A percentile compares a stretch with the other conserved stretches of the same genome.
These are phyloP conservation scores for Alternaria rosae DNA, from an alignment of 2,329 filamentous ascomycete genomes.

Conservation along the genomic window DNA sequence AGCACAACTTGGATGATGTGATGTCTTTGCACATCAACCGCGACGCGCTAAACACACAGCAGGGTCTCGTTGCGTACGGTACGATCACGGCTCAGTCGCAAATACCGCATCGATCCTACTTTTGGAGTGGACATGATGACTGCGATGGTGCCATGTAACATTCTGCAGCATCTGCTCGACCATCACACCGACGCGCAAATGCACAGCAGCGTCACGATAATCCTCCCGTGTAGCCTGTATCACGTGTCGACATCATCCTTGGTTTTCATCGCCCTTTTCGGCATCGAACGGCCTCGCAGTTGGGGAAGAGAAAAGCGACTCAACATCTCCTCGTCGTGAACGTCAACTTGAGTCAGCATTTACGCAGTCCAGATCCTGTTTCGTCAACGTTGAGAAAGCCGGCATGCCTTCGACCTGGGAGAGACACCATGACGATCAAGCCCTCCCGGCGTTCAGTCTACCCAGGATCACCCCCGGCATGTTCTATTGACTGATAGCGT, in stretches of 20 bases:
- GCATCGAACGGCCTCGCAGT: background rate
- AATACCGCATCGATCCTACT: background rate
- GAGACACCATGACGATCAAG: background rate
- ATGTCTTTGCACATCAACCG: conserved; percentile 1
- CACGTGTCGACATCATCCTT: background rate
- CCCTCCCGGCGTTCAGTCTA: conserved; percentile 1
- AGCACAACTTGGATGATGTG: conserved; percentile 6
- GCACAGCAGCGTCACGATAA: background rate
- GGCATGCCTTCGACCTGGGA: background rate
- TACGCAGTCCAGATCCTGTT: background rate
- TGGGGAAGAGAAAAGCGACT: background rate
- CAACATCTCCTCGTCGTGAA: background rate
- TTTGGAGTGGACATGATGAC: background rate
- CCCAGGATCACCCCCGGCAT: conserved; percentile 5
- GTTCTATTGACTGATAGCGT: conserved; percentile 15
- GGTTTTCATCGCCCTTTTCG: background rate
- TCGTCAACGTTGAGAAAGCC: background rate
- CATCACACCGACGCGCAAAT: conserved; percentile 2
- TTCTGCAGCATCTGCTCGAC: conserved; percentile 5
- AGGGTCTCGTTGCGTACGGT: conserved; percentile 5
- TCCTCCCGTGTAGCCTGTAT: background rate
- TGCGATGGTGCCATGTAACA: conserved; percentile 6
- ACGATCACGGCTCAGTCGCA: background rate
- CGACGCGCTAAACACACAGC: conserved; percentile 5
- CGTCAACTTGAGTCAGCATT: background rate